These are phyloP conservation scores for Alloteropsis semialata DNA, from an alignment of 176 grass and related monocot species.

Conservation along the genomic window DNA sequence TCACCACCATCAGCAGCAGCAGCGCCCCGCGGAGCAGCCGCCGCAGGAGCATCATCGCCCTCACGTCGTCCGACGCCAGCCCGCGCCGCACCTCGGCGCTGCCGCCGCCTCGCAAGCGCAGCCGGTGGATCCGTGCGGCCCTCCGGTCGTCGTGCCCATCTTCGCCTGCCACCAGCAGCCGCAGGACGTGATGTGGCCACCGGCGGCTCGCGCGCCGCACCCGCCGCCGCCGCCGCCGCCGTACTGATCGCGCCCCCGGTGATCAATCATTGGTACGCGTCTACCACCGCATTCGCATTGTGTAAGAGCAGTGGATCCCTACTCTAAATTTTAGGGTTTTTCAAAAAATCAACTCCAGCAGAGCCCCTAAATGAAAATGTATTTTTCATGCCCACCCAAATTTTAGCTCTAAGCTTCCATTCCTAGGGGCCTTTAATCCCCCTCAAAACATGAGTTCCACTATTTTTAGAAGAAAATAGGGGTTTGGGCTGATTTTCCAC, in stretches of 20 bases:
- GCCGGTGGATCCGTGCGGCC: constrained; percentile 36
- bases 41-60: constrained; percentile 30
- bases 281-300: background rate
- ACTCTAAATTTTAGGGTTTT: too few species aligned
- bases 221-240: constrained; percentile 43
- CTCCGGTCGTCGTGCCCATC: constrained; percentile 34
- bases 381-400: too few species aligned
- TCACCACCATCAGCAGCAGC: constrained; percentile 4
- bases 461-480: too few species aligned
- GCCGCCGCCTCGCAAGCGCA: constrained; percentile 9
- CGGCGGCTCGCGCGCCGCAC: constrained; percentile 44
- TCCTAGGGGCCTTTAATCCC: too few species aligned
- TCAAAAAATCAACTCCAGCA: too few species aligned
- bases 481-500: too few species aligned
- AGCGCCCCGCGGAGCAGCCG: background rate
- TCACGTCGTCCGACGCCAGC: background rate
- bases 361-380: too few species aligned
- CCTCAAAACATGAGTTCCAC: too few species aligned
- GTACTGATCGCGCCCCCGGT: constrained; percentile 33
- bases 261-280: constrained; percentile 10
- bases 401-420: too few species aligned
- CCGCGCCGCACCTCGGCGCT: constrained; percentile 15
- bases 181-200: constrained; percentile 71
- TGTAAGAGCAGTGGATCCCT: too few species aligned
- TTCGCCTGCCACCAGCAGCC: constrained; percentile 61